Percentiles rank a stretch among this genome's conserved stretches.
These are phyloP conservation scores for Pleurotus ostreatus DNA, from an alignment of 768 basidiomycete species.

Conservation along the genomic window DNA sequence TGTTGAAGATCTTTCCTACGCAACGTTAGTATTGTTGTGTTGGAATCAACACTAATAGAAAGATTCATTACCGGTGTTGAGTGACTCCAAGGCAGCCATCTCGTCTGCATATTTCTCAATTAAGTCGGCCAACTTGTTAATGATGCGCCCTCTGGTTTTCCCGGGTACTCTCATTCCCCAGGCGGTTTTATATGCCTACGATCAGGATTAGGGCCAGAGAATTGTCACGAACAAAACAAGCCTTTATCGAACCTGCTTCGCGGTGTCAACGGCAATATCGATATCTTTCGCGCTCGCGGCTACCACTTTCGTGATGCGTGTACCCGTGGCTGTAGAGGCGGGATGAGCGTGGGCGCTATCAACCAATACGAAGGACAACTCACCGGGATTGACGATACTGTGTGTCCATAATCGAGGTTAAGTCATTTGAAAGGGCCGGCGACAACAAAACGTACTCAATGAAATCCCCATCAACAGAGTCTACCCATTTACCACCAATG, in stretches of 20 bases:
- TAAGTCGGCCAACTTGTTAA: slow-evolving; percentile 60
- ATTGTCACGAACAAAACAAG: slow-evolving; percentile 26
- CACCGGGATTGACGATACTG: slow-evolving; percentile 59
- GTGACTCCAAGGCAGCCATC: slow-evolving; percentile 68
- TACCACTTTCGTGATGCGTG: slow-evolving; percentile 51
- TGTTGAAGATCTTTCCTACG: slow-evolving; percentile 50
- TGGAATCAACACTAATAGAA: slow-evolving; percentile 8
- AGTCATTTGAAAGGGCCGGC: background rate
- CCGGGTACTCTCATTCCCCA: slow-evolving; percentile 70
- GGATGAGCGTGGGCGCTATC: background rate
- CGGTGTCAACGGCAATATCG: slow-evolving; percentile 68
- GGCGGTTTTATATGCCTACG: slow-evolving; percentile 44
- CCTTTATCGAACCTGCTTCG: slow-evolving; percentile 39
- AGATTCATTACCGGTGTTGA: slow-evolving; percentile 53
- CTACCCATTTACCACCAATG: slow-evolving; percentile 66
- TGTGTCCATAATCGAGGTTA: slow-evolving; percentile 6
- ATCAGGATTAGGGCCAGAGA: slow-evolving; percentile 13
- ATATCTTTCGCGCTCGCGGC: slow-evolving; percentile 69
- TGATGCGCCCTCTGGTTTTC: slow-evolving; percentile 43
- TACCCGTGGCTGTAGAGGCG: slow-evolving; percentile 50
- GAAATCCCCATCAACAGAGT: slow-evolving; percentile 49
- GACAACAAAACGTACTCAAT: slow-evolving; percentile 53
- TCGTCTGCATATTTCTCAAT: slow-evolving; percentile 60
- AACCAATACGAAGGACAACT: slow-evolving; percentile 10
- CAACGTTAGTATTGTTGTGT: background rate